These are phyloP conservation scores for Gleditsia sinensis DNA, from an alignment of 306 rosid species.

Conservation along the genomic window DNA sequence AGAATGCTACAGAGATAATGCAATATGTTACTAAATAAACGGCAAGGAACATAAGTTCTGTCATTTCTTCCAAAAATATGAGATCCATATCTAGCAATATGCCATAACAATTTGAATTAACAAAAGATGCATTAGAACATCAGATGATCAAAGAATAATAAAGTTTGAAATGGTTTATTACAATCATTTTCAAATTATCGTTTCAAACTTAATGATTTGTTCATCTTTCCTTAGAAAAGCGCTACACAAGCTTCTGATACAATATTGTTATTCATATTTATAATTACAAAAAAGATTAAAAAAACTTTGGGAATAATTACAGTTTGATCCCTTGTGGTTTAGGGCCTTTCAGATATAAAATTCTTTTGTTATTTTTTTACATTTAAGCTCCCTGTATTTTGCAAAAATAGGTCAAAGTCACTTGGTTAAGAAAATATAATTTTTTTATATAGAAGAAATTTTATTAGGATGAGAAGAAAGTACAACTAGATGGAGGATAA, in stretches of 20 bases:
- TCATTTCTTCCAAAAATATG: slow-evolving; percentile 11
- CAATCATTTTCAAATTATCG: not conserved
- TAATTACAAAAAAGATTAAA: not conserved
- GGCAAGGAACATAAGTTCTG: not conserved
- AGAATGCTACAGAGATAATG: slow-evolving; percentile 88
- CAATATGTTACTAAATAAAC: slow-evolving; percentile 46
- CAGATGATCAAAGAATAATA: not conserved
- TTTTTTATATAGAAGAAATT: not conserved
- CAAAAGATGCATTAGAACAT: not conserved
- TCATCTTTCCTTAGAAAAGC: not conserved
- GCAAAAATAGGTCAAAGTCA: not conserved
- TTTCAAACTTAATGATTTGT: not conserved
- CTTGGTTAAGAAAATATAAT: too few species aligned
- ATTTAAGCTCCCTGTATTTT: not conserved
- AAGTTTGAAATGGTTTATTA: not conserved
- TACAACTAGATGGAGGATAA: not conserved
- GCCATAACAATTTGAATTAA: not conserved
- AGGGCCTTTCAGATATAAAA: not conserved
- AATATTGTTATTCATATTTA: not conserved
- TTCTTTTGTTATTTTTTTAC: not conserved
- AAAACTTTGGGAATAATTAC: not conserved
- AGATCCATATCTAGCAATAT: not conserved
- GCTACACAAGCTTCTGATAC: not conserved
- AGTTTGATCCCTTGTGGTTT: not conserved
- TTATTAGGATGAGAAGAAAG: not conserved